Base-by-base conservation (phyloP, 768 basidiomycete genomes). In the Agrocybe pediades region DNA sequence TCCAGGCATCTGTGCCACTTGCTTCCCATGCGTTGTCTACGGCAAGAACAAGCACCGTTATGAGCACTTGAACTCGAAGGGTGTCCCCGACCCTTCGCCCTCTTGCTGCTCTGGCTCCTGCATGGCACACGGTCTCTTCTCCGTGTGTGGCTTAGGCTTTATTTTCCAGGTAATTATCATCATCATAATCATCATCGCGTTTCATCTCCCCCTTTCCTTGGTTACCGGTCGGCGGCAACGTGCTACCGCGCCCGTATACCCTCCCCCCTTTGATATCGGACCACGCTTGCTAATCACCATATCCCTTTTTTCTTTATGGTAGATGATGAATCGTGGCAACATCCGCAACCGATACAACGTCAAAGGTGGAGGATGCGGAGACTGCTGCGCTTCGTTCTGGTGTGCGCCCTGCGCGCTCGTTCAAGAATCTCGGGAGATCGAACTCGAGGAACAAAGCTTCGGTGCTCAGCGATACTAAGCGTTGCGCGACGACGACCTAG, bases 381-480 rank as follows among this genome's bases (percentile, higher is more conserved):
- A 82, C 54, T 81, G 75, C 56, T 62, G 62, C 36, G 51, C 71
- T 3, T 63, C 74, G 0, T 71, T 65, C 20, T 82, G 68, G 58
- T 83, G 81, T 60, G 57, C 60, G 0, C 72, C 80, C 16, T 84
- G 82, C 61, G 71, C 71, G 9, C 74, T 83, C 41, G 70, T 71
- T 0, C 81, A 83, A 61, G 80, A 78, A 54, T 67, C 67, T 25
- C 69, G 72, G 25, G 80, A 83, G 55, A 55, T 83, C 9, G 72
- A 74, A 60, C 63, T 77, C 49, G 80, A 82, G 59, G 80, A 81
- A 64, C 64, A 67, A 54, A 75, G 71, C 51, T 63, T 65, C 40
- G 57, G 59, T 46, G 44, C 46, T 25, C 57, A 56, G 41, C 55
- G 57, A 23, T 61, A 58, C 42, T 56, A 27, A 33, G 29, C 23